phyloP scores from a whole-genome alignment of 495 filamentous ascomycete genomes.

The Xylaria bambusicola region DNA sequence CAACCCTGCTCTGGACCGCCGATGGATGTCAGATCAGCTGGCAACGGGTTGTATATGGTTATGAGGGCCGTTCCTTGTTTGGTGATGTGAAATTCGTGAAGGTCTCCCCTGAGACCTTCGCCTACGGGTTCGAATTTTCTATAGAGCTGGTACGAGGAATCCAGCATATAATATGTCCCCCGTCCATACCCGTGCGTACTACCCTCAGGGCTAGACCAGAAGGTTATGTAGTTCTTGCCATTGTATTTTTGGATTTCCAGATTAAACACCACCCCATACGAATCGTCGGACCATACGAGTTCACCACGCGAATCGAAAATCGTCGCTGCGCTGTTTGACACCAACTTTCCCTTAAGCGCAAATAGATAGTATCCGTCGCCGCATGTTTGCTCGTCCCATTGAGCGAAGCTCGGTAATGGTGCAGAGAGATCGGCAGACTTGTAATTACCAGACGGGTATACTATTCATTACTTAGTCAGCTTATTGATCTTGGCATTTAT shows the following conservation, averaged over 20 bases:
- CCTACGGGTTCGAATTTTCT: slow-evolving; percentile 18
- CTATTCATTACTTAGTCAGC: slow-evolving; percentile 10
- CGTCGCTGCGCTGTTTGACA: slow-evolving; percentile 13
- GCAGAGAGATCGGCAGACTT: slow-evolving; percentile 18
- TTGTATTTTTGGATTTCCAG: slow-evolving; percentile 18
- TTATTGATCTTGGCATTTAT: background rate
- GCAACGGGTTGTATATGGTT: slow-evolving; percentile 39
- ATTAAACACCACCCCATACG: slow-evolving; percentile 28
- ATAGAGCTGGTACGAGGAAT: slow-evolving; percentile 22
- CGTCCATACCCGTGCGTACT: slow-evolving; percentile 16
- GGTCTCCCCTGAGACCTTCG: slow-evolving; percentile 15
- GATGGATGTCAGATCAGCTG: slow-evolving; percentile 36
- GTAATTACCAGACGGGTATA: slow-evolving; percentile 14
- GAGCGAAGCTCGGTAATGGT: slow-evolving; percentile 41
- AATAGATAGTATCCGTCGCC: slow-evolving; percentile 44
- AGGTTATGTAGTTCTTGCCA: slow-evolving; percentile 22
- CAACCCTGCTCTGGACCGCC: slow-evolving; percentile 43
- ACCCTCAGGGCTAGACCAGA: slow-evolving; percentile 23
- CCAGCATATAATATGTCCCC: slow-evolving; percentile 26
- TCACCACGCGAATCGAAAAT: slow-evolving; percentile 45
- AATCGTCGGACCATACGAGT: slow-evolving; percentile 42
- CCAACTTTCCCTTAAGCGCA: slow-evolving; percentile 38
- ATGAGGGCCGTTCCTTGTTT: slow-evolving; percentile 43
- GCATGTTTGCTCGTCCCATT: slow-evolving; percentile 33
- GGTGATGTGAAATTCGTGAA: slow-evolving; percentile 33